Percentiles rank a stretch among this genome's conserved stretches.
Evolutionary conservation across 768 basidiomycete species (phyloP).

Genomic region (Lyophyllum atratum): DNA sequence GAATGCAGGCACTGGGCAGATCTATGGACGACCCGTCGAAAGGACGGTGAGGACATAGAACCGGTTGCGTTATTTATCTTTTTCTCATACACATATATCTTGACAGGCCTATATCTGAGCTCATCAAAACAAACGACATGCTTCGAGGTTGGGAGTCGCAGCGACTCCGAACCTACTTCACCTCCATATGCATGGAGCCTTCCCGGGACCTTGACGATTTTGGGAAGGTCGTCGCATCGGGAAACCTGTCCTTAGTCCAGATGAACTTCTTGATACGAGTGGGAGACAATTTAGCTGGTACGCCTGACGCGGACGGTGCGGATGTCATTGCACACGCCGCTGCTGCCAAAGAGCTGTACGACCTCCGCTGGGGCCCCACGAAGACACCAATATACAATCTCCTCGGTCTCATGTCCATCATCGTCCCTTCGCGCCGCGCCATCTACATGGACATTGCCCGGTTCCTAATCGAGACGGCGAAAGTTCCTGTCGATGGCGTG

Average conservation of each 20-base stretch:
- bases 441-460: slow-evolving; percentile 31
- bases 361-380: slow-evolving; percentile 42
- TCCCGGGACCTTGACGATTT: slow-evolving; percentile 36
- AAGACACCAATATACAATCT: slow-evolving; percentile 40
- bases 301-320: background rate
- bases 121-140: slow-evolving; percentile 29
- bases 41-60: slow-evolving; percentile 22
- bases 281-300: background rate
- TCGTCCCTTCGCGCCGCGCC: slow-evolving; percentile 21
- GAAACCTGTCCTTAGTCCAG: slow-evolving; percentile 26
- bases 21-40: slow-evolving; percentile 17
- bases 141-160: slow-evolving; percentile 39
- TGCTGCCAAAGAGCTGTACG: slow-evolving; percentile 31
- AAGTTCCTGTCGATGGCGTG: slow-evolving; percentile 37
- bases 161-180: slow-evolving; percentile 37
- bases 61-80: background rate
- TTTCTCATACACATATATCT: background rate
- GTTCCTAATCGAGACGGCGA: slow-evolving; percentile 32
- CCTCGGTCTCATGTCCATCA: slow-evolving; percentile 30
- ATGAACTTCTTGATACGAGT: slow-evolving; percentile 26
- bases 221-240: slow-evolving; percentile 27
- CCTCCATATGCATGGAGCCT: slow-evolving; percentile 34
- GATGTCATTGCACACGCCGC: slow-evolving; percentile 8
- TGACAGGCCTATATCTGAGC: slow-evolving; percentile 28
- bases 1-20: background rate